Conservation (phyloP, 2,329 filamentous ascomycete species). For the Aspergillus hortae region DNA sequence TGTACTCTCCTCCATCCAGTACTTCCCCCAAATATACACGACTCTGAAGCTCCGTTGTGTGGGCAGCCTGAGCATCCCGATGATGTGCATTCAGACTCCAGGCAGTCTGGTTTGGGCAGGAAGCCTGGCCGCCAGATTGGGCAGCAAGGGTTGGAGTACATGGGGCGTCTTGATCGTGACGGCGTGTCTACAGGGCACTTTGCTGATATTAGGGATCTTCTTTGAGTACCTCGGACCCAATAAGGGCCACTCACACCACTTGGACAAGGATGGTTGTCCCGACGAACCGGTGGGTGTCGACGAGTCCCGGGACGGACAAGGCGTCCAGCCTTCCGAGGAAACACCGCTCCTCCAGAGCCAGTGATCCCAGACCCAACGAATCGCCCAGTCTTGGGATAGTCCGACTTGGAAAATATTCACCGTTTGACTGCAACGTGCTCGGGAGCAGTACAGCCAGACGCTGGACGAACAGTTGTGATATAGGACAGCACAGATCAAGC, state of each 20-base stretch:
- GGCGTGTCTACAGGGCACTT: constrained; percentile 74
- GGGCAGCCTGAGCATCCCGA: constrained; percentile 87
- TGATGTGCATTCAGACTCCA: constrained; percentile 98
- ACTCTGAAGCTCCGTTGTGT: constrained; percentile 83
- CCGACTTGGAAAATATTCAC: too few species aligned
- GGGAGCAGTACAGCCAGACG: neutral
- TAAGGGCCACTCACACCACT: constrained; percentile 40
- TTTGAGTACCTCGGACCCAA: constrained; percentile 53
- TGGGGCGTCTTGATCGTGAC: constrained; percentile 92
- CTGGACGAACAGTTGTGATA: neutral
- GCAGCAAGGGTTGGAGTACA: constrained; percentile 83
- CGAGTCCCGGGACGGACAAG: constrained; percentile 12
- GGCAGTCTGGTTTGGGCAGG: constrained; percentile 86
- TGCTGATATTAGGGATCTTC: constrained; percentile 75
- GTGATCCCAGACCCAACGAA: constrained; percentile 8
- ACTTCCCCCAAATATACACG: constrained; percentile 91
- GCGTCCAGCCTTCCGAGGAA: constrained; percentile 28
- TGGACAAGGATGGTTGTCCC: constrained; percentile 16
- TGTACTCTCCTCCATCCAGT: constrained; percentile 78
- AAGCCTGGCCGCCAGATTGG: constrained; percentile 76
- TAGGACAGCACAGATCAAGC: neutral
- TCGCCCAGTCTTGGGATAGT: too few species aligned
- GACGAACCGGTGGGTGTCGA: constrained; percentile 7
- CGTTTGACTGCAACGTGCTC: neutral
- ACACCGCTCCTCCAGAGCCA: constrained; percentile 32